A percentile compares a stretch with the other conserved stretches of the same genome.
phyloP scores from a whole-genome alignment of 2,329 filamentous ascomycete species.

The Colletotrichum sp. region DNA sequence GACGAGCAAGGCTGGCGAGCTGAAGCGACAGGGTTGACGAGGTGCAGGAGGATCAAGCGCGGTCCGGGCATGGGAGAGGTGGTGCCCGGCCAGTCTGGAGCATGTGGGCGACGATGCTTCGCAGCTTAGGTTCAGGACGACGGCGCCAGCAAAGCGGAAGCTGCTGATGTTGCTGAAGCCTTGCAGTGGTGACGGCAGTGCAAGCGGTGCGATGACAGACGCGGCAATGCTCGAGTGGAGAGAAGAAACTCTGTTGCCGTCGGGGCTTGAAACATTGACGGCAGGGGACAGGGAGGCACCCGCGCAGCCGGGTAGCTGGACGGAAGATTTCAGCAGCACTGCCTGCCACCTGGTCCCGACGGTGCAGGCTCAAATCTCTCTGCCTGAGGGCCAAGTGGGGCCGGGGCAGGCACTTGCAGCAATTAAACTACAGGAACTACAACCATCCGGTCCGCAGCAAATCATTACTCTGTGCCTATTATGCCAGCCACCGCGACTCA shows the following conservation, averaged over 20 bases:
- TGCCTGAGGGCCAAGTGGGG: neutral
- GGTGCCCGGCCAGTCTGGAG: neutral
- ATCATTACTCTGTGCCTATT: neutral
- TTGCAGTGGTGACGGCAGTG: neutral
- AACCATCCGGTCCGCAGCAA: neutral
- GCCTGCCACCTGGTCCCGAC: neutral
- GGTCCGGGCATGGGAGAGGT: neutral
- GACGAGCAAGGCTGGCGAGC: neutral
- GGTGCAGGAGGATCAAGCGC: conserved; percentile 21
- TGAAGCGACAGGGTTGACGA: neutral
- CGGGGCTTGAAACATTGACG: neutral
- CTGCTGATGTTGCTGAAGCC: neutral
- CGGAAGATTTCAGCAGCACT: neutral
- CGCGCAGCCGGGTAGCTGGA: neutral
- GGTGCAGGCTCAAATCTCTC: neutral
- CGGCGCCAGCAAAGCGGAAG: neutral
- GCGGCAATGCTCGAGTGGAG: neutral
- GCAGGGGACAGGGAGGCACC: neutral
- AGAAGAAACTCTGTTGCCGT: neutral
- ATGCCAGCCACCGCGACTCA: neutral
- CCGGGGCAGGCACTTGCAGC: neutral
- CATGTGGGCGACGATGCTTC: neutral
- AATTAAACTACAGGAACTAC: neutral
- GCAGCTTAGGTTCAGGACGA: neutral
- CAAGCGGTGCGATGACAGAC: neutral